Percentiles rank a stretch among this genome's conserved stretches.
phyloP scores from a whole-genome alignment of 140 eudicot genomes.

The Stevia rebaudiana region DNA sequence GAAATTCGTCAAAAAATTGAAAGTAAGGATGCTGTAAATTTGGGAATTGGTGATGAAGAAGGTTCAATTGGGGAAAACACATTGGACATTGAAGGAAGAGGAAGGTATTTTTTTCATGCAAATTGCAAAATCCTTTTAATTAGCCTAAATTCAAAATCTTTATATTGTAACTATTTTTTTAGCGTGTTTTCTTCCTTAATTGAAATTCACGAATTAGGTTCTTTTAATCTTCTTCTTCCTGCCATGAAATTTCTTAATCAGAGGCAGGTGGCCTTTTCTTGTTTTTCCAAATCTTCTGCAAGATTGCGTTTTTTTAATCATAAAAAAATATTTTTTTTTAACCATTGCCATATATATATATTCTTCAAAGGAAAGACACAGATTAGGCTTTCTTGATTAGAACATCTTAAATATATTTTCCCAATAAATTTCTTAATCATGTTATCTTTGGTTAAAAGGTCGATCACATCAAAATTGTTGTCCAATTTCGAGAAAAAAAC shows the following conservation, averaged over 20 bases:
- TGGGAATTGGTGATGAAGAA: conserved; percentile 29
- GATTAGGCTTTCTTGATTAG: conserved; percentile 5
- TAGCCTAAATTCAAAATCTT: background rate
- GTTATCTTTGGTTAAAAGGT: conserved; percentile 6
- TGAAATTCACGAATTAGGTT: conserved; percentile 9
- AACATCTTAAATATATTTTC: background rate
- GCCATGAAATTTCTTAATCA: background rate
- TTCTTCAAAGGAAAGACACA: background rate
- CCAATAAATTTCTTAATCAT: background rate
- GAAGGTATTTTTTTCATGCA: conserved; percentile 45
- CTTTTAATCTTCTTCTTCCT: background rate
- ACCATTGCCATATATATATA: background rate
- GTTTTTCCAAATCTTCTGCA: background rate
- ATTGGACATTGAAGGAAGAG: conserved; percentile 36
- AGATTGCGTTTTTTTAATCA: background rate
- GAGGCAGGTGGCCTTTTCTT: background rate
- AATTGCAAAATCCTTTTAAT: background rate
- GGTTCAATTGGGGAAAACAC: conserved; percentile 47
- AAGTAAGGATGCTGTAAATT: background rate
- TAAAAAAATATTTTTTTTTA: background rate
- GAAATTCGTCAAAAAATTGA: background rate
- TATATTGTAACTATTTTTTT: background rate
- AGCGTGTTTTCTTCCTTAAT: background rate
- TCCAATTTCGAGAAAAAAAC: background rate
- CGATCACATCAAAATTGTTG: background rate